Percentiles rank a stretch among this genome's conserved stretches.
Evolutionary conservation across 495 filamentous ascomycete genomes (phyloP).

Genomic region (Aspergillus steynii): DNA sequence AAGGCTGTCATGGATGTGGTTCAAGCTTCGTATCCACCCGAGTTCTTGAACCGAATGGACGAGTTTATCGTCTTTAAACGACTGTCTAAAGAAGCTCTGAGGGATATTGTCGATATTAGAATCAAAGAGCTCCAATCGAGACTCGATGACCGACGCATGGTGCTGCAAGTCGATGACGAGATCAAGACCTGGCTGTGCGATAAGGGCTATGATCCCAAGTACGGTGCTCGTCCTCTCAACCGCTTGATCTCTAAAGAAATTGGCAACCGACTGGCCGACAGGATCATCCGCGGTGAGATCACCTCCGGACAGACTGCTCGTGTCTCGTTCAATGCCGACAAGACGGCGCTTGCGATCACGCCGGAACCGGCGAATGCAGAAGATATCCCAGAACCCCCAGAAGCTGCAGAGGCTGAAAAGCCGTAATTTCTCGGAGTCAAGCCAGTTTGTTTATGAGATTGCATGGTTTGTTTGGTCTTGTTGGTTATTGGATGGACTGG

Average conservation of each 20-base stretch:
- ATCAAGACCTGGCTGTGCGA: conserved; percentile 85
- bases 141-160: conserved; percentile 85
- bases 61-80: conserved; percentile 95
- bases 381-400: conserved; percentile 1
- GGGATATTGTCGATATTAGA: conserved; percentile 93
- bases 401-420: conserved; percentile 12
- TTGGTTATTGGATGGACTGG: background rate
- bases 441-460: conserved; percentile 5
- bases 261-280: conserved; percentile 83
- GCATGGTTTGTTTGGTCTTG: conserved; percentile 4
- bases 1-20: conserved; percentile 89
- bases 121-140: conserved; percentile 79
- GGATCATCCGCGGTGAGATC: conserved; percentile 85
- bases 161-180: conserved; percentile 64
- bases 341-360: conserved; percentile 35
- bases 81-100: conserved; percentile 71
- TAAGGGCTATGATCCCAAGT: conserved; percentile 85
- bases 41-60: conserved; percentile 95
- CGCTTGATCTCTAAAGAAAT: conserved; percentile 86
- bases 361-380: conserved; percentile 17
- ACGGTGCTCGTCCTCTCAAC: conserved; percentile 92
- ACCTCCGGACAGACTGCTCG: conserved; percentile 69
- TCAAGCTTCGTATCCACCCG: conserved; percentile 72
- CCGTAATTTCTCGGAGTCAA: conserved; percentile 3
- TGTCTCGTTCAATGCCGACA: conserved; percentile 59